These are phyloP conservation scores for Nannochloris sp. DNA, from an alignment of 139 green algal species.

Conservation along the genomic window DNA sequence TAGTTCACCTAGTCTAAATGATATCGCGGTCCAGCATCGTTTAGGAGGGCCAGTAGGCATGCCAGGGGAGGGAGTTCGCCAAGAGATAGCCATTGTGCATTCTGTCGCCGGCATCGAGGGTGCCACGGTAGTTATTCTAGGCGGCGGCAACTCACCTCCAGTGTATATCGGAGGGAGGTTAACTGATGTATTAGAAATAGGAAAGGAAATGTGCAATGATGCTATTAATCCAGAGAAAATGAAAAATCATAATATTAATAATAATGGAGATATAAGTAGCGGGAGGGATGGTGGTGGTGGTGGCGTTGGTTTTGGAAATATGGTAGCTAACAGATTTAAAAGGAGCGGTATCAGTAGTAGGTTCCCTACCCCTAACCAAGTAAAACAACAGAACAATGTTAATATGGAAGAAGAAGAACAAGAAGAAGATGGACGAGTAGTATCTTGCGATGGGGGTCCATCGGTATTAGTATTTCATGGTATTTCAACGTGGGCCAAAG, in stretches of 20 bases:
- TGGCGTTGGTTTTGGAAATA: no score
- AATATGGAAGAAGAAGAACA: neutral
- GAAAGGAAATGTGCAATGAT: neutral
- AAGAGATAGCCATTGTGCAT: conserved; percentile 25
- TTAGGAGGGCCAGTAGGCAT: conserved; percentile 41
- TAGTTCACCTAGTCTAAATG: neutral
- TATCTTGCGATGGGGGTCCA: neutral
- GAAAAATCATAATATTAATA: neutral
- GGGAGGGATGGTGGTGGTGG: no score
- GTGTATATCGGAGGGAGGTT: neutral
- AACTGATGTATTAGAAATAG: neutral
- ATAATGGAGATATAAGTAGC: no score
- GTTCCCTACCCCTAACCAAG: neutral
- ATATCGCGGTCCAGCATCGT: conserved; percentile 27
- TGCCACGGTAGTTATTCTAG: neutral
- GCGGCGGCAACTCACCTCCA: conserved; percentile 7
- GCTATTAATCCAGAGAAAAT: neutral
- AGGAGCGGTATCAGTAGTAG: no score
- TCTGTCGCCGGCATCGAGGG: neutral
- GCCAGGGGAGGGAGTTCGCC: conserved; percentile 20
- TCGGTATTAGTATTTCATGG: conserved; percentile 31
- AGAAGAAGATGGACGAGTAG: neutral
- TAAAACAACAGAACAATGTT: neutral
- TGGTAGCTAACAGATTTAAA: no score
- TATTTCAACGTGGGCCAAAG: conserved; percentile 25